Conservation (phyloP, 495 filamentous ascomycete species). For the Aspergillus kassunensis region DNA sequence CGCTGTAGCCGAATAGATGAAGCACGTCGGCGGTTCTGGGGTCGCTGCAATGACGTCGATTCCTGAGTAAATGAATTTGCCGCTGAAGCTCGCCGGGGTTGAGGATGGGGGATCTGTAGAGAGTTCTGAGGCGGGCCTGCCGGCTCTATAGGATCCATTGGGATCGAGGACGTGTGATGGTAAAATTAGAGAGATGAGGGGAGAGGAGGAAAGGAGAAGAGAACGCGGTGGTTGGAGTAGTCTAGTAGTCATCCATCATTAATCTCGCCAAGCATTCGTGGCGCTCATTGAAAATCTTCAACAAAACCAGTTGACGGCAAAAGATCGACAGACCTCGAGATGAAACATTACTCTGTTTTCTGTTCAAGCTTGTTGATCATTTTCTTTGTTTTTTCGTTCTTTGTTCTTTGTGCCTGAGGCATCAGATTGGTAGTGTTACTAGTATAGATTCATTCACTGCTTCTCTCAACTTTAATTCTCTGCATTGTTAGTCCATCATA, state of each 20-base stretch:
- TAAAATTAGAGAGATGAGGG: neutral
- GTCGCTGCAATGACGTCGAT: conserved; percentile 17
- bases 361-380: neutral
- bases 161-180: conserved; percentile 12
- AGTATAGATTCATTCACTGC: too few relatives aligned
- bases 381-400: neutral
- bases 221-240: neutral
- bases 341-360: too few relatives aligned
- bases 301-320: neutral
- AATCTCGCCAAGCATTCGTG: conserved; percentile 4
- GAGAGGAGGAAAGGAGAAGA: neutral
- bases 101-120: conserved; percentile 9
- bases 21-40: conserved; percentile 14
- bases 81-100: conserved; percentile 6
- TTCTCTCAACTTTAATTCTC: too few relatives aligned
- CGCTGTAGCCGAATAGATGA: conserved; percentile 42
- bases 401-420: conserved; percentile 1
- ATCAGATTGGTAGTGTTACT: too few relatives aligned
- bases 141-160: conserved; percentile 46
- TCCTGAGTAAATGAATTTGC: conserved; percentile 3
- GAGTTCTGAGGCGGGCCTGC: conserved; percentile 19
- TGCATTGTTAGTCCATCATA: too few relatives aligned
- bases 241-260: neutral
- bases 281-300: neutral
- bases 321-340: neutral